Evolutionary conservation across 176 grass and related monocot species (phyloP).

Genomic region (Musa acuminata): DNA sequence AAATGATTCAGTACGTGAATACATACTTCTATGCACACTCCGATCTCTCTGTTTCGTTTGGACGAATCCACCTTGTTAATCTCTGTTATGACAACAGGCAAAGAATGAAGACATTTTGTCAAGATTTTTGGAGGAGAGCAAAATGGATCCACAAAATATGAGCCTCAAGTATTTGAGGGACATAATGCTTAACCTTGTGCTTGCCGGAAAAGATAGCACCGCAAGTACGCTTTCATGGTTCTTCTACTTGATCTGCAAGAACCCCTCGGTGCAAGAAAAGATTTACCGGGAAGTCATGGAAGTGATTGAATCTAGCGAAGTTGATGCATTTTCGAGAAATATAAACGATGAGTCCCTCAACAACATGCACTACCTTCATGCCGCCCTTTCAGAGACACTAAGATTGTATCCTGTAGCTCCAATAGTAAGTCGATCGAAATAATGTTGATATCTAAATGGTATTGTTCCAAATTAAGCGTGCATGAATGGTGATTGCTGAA

Average conservation of each 20-base stretch:
- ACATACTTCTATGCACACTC: neutral
- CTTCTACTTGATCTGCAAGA: conserved; percentile 55
- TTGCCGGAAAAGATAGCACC: conserved; percentile 57
- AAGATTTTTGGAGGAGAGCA: conserved; percentile 28
- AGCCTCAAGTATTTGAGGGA: conserved; percentile 44
- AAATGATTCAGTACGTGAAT: conserved; percentile 13
- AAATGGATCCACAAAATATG: conserved; percentile 23
- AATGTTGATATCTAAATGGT: too few relatives aligned
- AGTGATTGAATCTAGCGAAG: conserved; percentile 5
- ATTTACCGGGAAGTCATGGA: conserved; percentile 25
- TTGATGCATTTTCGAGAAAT: conserved; percentile 30
- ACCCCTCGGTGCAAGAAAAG: conserved; percentile 44
- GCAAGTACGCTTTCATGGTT: conserved; percentile 52
- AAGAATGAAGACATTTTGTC: conserved; percentile 34
- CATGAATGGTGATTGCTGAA: neutral
- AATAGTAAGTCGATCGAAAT: conserved; percentile 10
- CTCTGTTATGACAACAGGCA: neutral
- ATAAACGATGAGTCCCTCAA: conserved; percentile 50
- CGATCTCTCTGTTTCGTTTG: neutral
- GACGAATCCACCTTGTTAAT: neutral
- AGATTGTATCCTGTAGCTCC: conserved; percentile 52
- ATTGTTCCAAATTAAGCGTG: too few relatives aligned
- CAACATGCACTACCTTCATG: conserved; percentile 65
- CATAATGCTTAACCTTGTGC: conserved; percentile 50
- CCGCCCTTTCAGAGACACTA: conserved; percentile 47